Evolutionary conservation across 768 basidiomycete species (phyloP), one percentile per base, ranked within the genome.

Genomic region (Kwoniella pini): DNA sequence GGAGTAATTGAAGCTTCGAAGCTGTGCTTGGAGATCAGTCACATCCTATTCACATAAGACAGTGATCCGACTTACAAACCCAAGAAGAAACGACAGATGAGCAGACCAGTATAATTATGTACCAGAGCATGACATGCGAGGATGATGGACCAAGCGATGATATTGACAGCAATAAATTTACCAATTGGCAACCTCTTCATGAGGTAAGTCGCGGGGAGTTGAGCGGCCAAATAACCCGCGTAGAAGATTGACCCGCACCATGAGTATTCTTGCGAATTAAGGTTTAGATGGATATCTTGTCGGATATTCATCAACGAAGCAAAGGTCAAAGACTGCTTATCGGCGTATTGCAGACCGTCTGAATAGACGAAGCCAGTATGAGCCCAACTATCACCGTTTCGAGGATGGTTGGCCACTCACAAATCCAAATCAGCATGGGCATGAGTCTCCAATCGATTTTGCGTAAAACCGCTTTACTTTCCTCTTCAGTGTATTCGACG

Each of bases 371-470:
- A 49, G 31, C 31, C n/a, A 21, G 27, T 45, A 24, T 42, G 2
- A 4, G 27, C 48, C 12, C 15, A 7, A 28, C 17, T 1, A 3
- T 17, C 26, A 11, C 19, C 19, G 12, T 15, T 15, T 19, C 19
- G 27, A 43, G 9, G 11, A 6, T 12, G n/a, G 19, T 11, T 24
- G 17, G 2, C 2, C 21, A 49, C 48, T 49, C 31, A 49, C 48
- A 49, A 19, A 49, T 49, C 48, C 48, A 60, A 50, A 65, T 30
- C 22, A 65, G 30, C 39, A 65, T 36, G 2, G 64, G 64, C 64
- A 65, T 61, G 30, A 65, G 49, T 42, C 61, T 59, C 64, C 59
- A 65, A 51, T 65, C 64, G 55, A 65, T 57, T 30, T 56, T 56
- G 2, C 53, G 36, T 4, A 54, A 19, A 15, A 49, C 48, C 5